These are phyloP conservation scores for Fusarium nisikadoi DNA, from an alignment of 2,329 filamentous ascomycete species.

Conservation along the genomic window DNA sequence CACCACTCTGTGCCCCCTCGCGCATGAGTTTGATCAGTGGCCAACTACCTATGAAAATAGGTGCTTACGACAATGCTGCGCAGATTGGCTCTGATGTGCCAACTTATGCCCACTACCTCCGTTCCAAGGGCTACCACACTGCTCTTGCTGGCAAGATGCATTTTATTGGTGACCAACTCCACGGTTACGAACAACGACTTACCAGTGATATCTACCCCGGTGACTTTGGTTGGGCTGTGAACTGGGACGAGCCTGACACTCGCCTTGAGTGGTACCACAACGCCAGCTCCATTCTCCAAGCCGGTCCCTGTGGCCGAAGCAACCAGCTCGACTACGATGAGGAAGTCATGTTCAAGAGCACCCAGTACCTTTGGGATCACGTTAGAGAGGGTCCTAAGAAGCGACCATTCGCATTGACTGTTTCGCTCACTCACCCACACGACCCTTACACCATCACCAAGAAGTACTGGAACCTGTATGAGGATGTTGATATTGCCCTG, in stretches of 20 bases:
- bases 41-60: constrained; percentile 90
- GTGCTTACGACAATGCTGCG: constrained; percentile 90
- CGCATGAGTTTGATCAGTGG: constrained; percentile 96
- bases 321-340: constrained; percentile 97
- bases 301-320: constrained; percentile 86
- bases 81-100: constrained; percentile 86
- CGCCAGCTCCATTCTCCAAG: constrained; percentile 91
- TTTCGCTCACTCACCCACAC: constrained; percentile 93
- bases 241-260: constrained; percentile 91
- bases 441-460: constrained; percentile 95
- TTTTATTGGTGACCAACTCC: constrained; percentile 93
- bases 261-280: constrained; percentile 97
- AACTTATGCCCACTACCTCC: constrained; percentile 92
- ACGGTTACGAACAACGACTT: constrained; percentile 90
- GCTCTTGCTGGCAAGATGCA: constrained; percentile 97
- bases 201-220: constrained; percentile 97
- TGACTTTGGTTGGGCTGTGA: constrained; percentile 93
- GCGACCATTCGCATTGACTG: constrained; percentile 87
- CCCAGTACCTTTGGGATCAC: constrained; percentile 90
- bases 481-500: constrained; percentile 86
- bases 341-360: constrained; percentile 92
- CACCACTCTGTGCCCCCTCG: constrained; percentile 90
- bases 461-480: constrained; percentile 93
- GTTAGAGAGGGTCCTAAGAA: constrained; percentile 79
- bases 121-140: constrained; percentile 87